Evolutionary conservation across 306 rosid genomes (phyloP), one percentile per base, ranked within the genome.

Genomic region (Cucumis sativus): DNA sequence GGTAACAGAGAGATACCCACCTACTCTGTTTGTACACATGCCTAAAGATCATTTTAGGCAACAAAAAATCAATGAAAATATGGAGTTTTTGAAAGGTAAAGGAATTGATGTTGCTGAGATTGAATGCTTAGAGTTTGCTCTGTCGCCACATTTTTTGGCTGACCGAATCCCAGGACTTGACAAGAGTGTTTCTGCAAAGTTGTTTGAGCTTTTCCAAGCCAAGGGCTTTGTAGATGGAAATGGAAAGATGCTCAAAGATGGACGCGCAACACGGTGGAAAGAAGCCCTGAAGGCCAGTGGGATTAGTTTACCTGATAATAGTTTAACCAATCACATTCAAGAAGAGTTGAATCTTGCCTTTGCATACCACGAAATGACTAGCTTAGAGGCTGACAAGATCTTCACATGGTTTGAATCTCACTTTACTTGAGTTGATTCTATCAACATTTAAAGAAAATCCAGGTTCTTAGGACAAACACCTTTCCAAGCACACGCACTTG

Each of bases 321-420:
- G 55, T 80, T 59, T 95, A 59, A 82, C 82, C 28, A 89, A 86
- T 61, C 91, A 92, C 75, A 81, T 95, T 54, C 92, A 92, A 83
- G 99, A 92, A 84, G 98, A 92, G 85, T 67, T 95, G 63, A 95
- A 95, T 90, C 92, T 92, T 79, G 99, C 99, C 78, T 95, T 83
- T 80, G 92, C 96, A 54, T 80, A 59, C 74, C 97, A 92, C 79
- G 97, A 95, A 89, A 92, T 92, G 97, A 90, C 91, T 21, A 92
- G 99, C 67, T 74, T 88, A 54, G 86, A 90, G 49, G 82, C 87
- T 57, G 97, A 92, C 61, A 82, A 84, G 65, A 90, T 95, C 61
- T 84, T 88, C 59, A 85, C 81, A 75, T 95, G 97, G 99, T 88
- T 87, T 81, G 87, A 89, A 79, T 82, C 91, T 83, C 97, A 92